Evolutionary conservation across 768 basidiomycete species (phyloP), one percentile per base, ranked within the genome.

Genomic region (Amanita polypyramis): DNA sequence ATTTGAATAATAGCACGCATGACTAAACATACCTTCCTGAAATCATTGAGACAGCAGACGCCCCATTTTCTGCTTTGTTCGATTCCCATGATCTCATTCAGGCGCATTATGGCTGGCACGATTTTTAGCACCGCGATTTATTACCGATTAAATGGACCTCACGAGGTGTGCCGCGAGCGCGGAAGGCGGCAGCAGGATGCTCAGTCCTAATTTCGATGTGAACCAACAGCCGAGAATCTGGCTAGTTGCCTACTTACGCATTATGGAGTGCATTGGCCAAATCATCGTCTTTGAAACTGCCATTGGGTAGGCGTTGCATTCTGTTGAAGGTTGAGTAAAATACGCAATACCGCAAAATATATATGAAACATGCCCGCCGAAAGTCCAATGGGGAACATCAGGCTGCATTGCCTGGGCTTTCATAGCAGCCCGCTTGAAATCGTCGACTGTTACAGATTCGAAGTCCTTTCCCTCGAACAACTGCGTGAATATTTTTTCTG

Each of bases 11-110:
- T 15, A 23, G 23, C 15, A n/a, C 41, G 25, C 4, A 29, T 29
- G 17, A 36, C 20, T 27, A 7, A 33, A 37, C 62, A 45, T 51
- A 73, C 76, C 70, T 73, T 80, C 48, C 88, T 70, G 65, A 92
- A 92, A 51, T 91, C 88, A 53, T 92, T 92, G 52, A 92, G 60
- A 1, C 83, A 80, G 59, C 88, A 91, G 15, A 82, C 79, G 40
- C 87, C 88, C 88, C 88, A 93, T 17, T 58, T 54, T 25, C 89
- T 75, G 57, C 76, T 83, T 49, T 82, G 72, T 55, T 85, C 79
- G 39, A 92, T 90, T 35, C 86, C 86, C 85, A 92, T 84, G 34
- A 90, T 70, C 59, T 93, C 90, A 52, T 89, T 76, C 20, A 89
- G 58, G 36, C 74, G 78, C 81, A 91, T 85, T 40, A 74, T 62